Evolutionary conservation across 345 rosid genomes (phyloP).

Genomic region (Salix viminalis): DNA sequence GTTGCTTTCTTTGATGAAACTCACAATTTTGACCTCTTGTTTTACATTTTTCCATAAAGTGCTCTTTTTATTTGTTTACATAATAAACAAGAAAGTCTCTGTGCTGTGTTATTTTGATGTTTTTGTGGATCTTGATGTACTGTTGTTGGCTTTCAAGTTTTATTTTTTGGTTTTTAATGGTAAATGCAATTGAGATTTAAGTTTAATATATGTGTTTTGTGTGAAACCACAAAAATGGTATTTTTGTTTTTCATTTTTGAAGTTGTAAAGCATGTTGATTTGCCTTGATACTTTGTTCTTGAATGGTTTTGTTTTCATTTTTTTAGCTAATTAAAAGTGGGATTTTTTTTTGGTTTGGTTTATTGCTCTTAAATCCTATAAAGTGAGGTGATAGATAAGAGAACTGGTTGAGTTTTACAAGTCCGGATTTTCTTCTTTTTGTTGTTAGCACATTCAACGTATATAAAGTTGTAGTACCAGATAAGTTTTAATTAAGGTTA

Average conservation of each 20-base stretch:
- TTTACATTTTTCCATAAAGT: neutral
- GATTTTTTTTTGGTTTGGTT: neutral
- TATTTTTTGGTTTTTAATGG: neutral
- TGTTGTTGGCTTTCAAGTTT: neutral
- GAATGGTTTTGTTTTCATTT: neutral
- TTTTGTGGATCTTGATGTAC: constrained; percentile 43
- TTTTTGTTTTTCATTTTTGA: constrained; percentile 3
- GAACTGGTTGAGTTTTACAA: neutral
- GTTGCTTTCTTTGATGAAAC: neutral
- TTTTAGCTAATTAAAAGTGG: neutral
- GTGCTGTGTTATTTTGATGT: neutral
- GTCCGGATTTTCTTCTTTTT: neutral
- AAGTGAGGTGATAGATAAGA: neutral
- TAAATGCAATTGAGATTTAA: neutral
- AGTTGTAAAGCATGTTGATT: neutral
- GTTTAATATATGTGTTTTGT: neutral
- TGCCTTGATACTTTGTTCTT: neutral
- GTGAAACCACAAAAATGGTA: neutral
- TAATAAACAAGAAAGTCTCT: neutral
- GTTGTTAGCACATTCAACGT: neutral
- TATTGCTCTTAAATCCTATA: neutral
- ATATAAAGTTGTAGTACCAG: neutral
- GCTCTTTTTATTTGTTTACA: constrained; percentile 1
- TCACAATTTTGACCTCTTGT: neutral
- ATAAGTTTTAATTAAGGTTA: neutral